phyloP scores from a whole-genome alignment of 2,329 filamentous ascomycete species.

The Davidsoniella eucalypti region DNA sequence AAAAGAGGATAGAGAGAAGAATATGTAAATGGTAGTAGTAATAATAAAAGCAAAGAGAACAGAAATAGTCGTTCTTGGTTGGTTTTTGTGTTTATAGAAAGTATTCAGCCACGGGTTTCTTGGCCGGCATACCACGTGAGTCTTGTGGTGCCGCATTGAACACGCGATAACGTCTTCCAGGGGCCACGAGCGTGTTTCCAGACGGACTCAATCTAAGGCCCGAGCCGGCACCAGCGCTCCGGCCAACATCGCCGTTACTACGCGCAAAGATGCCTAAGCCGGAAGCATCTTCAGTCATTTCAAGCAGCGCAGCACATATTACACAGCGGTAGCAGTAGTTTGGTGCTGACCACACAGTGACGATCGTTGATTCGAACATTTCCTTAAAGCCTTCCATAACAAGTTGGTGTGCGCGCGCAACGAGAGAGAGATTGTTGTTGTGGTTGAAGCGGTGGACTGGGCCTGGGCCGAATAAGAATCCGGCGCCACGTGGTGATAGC shows the following conservation, averaged over 20 bases:
- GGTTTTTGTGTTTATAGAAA: constrained; percentile 42
- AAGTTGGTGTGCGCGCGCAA: constrained; percentile 87
- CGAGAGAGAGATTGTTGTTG: constrained; percentile 77
- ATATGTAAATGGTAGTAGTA: too few species aligned
- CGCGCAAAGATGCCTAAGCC: constrained; percentile 53
- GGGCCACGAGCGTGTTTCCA: constrained; percentile 34
- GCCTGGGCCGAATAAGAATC: constrained; percentile 87
- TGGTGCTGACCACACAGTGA: constrained; percentile 96
- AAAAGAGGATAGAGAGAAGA: too few species aligned
- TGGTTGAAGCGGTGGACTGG: constrained; percentile 96
- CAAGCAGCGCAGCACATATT: constrained; percentile 91
- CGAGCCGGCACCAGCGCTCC: constrained; percentile 31
- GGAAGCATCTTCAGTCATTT: constrained; percentile 75
- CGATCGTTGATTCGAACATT: constrained; percentile 92
- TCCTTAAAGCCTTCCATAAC: constrained; percentile 99
- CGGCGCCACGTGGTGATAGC: constrained; percentile 79
- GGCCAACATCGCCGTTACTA: constrained; percentile 52
- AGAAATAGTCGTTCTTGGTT: too few species aligned
- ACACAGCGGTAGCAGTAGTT: constrained; percentile 93
- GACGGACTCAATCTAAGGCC: constrained; percentile 27
- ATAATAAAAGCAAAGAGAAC: too few species aligned
- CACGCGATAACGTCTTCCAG: constrained; percentile 78
- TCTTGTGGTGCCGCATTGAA: constrained; percentile 96
- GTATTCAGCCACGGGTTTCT: constrained; percentile 96
- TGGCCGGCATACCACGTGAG: constrained; percentile 91